phyloP scores from a whole-genome alignment of 108 stramenopile genomes.

The Pseudonitzschia delicatissima region DNA sequence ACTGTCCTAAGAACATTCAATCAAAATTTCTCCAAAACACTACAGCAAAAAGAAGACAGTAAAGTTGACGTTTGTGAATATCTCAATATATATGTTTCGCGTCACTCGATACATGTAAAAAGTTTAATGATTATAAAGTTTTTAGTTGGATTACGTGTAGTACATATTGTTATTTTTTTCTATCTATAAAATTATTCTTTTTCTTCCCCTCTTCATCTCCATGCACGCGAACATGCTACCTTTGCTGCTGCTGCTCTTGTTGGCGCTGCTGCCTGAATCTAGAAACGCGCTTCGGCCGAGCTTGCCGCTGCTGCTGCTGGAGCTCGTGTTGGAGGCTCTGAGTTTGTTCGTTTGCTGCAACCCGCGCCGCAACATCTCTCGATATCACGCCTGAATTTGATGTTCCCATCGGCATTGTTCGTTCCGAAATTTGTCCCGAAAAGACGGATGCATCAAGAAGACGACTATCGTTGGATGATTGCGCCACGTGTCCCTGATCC shows the following conservation, averaged over 20 bases:
- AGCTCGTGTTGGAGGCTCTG: not conserved
- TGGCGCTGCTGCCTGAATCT: conserved; percentile 12
- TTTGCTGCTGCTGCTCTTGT: conserved; percentile 8
- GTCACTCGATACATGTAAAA: too few relatives aligned
- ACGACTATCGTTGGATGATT: not conserved
- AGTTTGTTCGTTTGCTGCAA: conserved; percentile 3
- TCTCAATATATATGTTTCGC: too few relatives aligned
- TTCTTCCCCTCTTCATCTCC: not conserved
- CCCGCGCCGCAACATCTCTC: not conserved
- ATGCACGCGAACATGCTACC: not conserved
- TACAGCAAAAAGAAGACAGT: too few relatives aligned
- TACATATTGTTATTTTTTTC: too few relatives aligned
- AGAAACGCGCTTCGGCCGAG: conserved; percentile 4
- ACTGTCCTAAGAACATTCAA: too few relatives aligned
- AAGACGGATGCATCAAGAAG: conserved; percentile 4
- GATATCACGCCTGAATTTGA: not conserved
- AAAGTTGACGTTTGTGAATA: too few relatives aligned
- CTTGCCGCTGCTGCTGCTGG: not conserved
- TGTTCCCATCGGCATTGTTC: not conserved
- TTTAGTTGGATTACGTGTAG: too few relatives aligned
- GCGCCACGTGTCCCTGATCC: not conserved
- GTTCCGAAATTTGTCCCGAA: conserved; percentile 6
- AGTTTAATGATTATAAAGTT: too few relatives aligned
- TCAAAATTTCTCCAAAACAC: too few relatives aligned
- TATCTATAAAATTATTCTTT: too few relatives aligned